A percentile compares a stretch with the other conserved stretches of the same genome.
Evolutionary conservation across 1,284 basidiomycete species (phyloP).

Genomic region (Malassezia slooffiae): DNA sequence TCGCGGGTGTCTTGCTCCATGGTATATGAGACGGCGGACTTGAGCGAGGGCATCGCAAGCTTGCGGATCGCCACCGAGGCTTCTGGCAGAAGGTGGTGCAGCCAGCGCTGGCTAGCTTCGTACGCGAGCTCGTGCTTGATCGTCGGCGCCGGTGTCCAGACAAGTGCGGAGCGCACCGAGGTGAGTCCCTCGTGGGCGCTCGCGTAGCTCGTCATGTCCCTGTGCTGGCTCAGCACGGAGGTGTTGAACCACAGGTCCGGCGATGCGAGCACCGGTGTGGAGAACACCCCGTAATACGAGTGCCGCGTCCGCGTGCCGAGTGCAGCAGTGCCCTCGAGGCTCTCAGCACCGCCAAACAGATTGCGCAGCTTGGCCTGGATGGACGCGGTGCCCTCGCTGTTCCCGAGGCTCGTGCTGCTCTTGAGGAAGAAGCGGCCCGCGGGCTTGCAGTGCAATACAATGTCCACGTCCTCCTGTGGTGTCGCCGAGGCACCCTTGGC

Average conservation of each 20-base stretch:
- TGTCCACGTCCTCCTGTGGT: constrained; percentile 63
- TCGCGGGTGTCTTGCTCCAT: constrained; percentile 70
- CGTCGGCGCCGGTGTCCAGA: constrained; percentile 24
- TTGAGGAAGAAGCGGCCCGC: constrained; percentile 68
- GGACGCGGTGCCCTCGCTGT: constrained; percentile 65
- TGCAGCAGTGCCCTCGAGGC: constrained; percentile 69
- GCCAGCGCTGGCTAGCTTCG: constrained; percentile 25
- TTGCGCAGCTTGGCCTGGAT: constrained; percentile 52
- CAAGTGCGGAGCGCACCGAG: constrained; percentile 58
- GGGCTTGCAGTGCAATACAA: constrained; percentile 69
- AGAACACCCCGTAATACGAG: constrained; percentile 53
- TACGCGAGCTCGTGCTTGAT: constrained; percentile 39
- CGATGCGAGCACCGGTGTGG: constrained; percentile 45
- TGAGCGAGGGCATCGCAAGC: constrained; percentile 65
- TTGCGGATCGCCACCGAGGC: constrained; percentile 54
- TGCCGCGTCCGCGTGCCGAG: constrained; percentile 78
- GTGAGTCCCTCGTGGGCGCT: constrained; percentile 60
- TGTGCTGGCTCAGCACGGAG: constrained; percentile 56
- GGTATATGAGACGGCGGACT: constrained; percentile 72
- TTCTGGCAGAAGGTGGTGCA: constrained; percentile 24
- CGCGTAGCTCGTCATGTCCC: constrained; percentile 61
- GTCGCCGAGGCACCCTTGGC: constrained; percentile 54
- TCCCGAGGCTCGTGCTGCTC: constrained; percentile 82
- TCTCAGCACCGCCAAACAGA: constrained; percentile 82
- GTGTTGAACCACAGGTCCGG: constrained; percentile 58